Conservation (phyloP, 2,329 filamentous ascomycete species). For the Cladosporium sp. region DNA sequence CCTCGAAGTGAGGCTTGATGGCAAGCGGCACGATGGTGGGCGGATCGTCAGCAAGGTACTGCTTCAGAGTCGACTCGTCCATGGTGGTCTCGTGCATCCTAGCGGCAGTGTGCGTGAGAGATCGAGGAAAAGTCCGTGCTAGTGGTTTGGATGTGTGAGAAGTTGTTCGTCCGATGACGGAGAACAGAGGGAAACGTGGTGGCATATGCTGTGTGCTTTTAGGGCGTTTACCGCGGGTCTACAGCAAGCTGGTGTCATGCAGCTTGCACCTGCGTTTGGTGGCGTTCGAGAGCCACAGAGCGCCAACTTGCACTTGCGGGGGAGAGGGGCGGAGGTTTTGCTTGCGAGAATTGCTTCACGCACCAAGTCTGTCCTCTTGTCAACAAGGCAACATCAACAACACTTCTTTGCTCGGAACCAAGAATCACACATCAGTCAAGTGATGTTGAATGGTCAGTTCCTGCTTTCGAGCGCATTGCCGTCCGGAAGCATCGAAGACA, state of each 20-base stretch:
- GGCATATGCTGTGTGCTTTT: constrained; percentile 4
- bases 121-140: background rate
- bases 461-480: too few species aligned
- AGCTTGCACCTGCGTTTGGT: background rate
- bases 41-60: constrained; percentile 87
- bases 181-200: constrained; percentile 1
- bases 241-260: background rate
- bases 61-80: constrained; percentile 45
- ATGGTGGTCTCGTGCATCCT: constrained; percentile 29
- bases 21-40: constrained; percentile 82
- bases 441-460: too few species aligned
- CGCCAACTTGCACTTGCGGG: too few species aligned
- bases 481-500: too few species aligned
- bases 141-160: background rate
- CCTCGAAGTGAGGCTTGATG: constrained; percentile 89
- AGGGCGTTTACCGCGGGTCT: background rate
- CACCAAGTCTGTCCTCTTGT: background rate
- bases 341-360: background rate
- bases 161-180: constrained; percentile 8
- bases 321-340: too few species aligned
- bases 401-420: too few species aligned
- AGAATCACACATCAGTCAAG: too few species aligned
- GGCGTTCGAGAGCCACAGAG: too few species aligned
- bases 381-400: too few species aligned
- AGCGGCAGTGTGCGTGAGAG: background rate